These are phyloP conservation scores for Candida peoriensis DNA, from an alignment of 805 yeast genomes.

Conservation along the genomic window DNA sequence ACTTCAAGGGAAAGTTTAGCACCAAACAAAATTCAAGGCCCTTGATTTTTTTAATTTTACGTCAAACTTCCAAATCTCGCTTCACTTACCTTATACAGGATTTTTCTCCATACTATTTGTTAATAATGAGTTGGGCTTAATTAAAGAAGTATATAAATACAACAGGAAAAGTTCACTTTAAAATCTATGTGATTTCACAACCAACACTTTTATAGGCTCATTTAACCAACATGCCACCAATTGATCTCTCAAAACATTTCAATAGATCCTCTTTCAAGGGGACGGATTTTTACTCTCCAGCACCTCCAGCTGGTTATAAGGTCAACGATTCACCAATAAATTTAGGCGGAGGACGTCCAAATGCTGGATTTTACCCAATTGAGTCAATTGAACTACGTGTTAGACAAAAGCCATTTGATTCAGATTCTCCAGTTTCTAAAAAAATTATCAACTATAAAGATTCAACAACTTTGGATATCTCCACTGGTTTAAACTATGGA, in stretches of 20 bases:
- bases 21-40: too few species aligned
- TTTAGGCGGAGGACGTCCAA: conserved; percentile 60
- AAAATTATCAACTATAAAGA: conserved; percentile 1
- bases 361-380: conserved; percentile 57
- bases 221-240: too few species aligned
- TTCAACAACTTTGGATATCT: conserved; percentile 40
- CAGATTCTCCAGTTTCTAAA: not conserved
- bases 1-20: too few species aligned
- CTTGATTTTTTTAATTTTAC: too few species aligned
- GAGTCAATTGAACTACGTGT: conserved; percentile 43
- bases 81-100: too few species aligned
- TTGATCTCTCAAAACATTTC: conserved; percentile 2
- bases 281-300: conserved; percentile 6
- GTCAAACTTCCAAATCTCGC: too few species aligned
- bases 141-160: too few species aligned
- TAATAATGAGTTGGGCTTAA: too few species aligned
- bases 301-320: conserved; percentile 13
- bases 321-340: conserved; percentile 43
- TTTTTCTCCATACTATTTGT: too few species aligned
- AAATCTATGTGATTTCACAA: too few species aligned
- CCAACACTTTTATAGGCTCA: too few species aligned
- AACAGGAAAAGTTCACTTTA: too few species aligned
- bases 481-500: conserved; percentile 84
- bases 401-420: conserved; percentile 22
- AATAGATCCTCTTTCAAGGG: not conserved